Evolutionary conservation across 805 yeast genomes (phyloP).

Genomic region (Ogataea thermomethanolica): DNA sequence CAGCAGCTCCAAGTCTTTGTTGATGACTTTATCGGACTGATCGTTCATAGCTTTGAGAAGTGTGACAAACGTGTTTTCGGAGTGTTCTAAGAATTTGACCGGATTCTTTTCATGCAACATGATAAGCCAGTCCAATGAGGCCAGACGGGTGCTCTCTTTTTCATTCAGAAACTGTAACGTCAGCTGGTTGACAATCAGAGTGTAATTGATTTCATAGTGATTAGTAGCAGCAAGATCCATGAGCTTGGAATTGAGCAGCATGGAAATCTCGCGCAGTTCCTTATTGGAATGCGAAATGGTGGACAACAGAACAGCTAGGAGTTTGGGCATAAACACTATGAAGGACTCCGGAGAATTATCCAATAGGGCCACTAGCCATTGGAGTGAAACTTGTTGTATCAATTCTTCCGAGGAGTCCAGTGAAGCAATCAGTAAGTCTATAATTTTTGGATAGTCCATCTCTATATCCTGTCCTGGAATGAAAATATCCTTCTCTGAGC

Average conservation of each 20-base stretch:
- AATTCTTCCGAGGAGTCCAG: slow-evolving; percentile 71
- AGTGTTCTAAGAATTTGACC: slow-evolving; percentile 48
- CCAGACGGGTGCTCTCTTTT: slow-evolving; percentile 76
- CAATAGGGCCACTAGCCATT: slow-evolving; percentile 77
- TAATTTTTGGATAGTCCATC: slow-evolving; percentile 74
- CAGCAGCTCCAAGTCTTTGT: slow-evolving; percentile 65
- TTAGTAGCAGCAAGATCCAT: slow-evolving; percentile 44
- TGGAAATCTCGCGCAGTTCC: slow-evolving; percentile 51
- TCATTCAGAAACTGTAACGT: slow-evolving; percentile 70
- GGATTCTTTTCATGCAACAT: slow-evolving; percentile 74
- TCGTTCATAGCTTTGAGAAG: slow-evolving; percentile 65
- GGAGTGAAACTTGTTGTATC: slow-evolving; percentile 72
- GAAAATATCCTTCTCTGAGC: slow-evolving; percentile 52
- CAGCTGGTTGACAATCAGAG: slow-evolving; percentile 65
- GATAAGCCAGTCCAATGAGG: slow-evolving; percentile 86
- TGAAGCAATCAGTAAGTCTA: slow-evolving; percentile 77
- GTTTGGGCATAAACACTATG: slow-evolving; percentile 67
- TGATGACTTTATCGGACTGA: slow-evolving; percentile 74
- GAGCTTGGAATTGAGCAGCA: slow-evolving; percentile 52
- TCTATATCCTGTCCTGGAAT: slow-evolving; percentile 78
- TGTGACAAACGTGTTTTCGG: slow-evolving; percentile 69
- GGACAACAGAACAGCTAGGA: slow-evolving; percentile 65
- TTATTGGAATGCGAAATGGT: slow-evolving; percentile 54
- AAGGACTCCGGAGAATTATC: slow-evolving; percentile 74
- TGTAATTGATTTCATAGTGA: slow-evolving; percentile 39